Conservation (phyloP, 2,329 filamentous ascomycete genomes). For the Arthrinium phaeospermum region DNA sequence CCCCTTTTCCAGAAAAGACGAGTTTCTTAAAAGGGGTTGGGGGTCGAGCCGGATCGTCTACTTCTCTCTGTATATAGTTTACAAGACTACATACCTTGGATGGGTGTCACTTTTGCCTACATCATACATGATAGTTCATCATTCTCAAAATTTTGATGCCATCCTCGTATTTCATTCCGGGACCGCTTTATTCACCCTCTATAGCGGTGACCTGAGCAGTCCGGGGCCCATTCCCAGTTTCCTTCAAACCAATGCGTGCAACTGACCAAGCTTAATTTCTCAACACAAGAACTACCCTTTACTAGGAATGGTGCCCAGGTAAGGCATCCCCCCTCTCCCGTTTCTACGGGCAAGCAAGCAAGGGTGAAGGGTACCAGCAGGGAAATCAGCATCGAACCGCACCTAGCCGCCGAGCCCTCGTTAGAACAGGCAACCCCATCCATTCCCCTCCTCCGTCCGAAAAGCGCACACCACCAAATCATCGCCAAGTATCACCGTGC, state of each 20-base stretch:
- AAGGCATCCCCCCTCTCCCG: neutral
- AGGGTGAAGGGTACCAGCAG: neutral
- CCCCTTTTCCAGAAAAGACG: neutral
- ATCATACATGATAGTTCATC: neutral
- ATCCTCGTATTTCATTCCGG: neutral
- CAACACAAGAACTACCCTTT: too few relatives aligned
- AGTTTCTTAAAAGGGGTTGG: neutral
- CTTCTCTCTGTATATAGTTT: constrained; percentile 2
- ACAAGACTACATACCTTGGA: neutral
- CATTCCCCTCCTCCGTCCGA: neutral
- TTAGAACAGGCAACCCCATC: neutral
- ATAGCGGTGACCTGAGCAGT: neutral
- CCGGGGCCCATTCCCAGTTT: neutral
- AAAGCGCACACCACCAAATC: neutral
- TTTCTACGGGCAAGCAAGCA: neutral
- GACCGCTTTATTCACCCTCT: neutral
- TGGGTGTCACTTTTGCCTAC: neutral
- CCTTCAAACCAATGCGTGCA: too few relatives aligned
- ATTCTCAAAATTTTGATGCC: neutral
- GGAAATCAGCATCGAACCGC: neutral
- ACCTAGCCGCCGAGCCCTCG: neutral
- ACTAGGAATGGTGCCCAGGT: neutral
- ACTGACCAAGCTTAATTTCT: too few relatives aligned
- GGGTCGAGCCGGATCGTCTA: neutral
- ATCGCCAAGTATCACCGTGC: neutral